Percentiles rank a stretch among this genome's conserved stretches.
Evolutionary conservation across 1,284 basidiomycete genomes (phyloP).

Genomic region (Exsudoporus floridanus): DNA sequence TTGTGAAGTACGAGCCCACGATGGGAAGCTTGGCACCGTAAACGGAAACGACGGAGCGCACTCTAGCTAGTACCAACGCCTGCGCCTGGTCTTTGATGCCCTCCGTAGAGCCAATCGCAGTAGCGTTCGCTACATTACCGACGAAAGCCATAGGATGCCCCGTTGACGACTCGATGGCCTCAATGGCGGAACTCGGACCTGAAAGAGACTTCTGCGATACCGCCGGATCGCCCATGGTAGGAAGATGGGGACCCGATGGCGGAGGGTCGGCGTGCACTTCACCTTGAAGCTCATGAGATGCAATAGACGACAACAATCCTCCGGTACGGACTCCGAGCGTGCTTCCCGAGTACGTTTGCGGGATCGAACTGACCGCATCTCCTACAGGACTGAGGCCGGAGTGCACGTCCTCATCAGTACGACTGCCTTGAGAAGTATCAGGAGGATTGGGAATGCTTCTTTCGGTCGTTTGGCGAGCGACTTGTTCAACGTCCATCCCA

Average conservation of each 20-base stretch:
- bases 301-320: background rate
- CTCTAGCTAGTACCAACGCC: constrained; percentile 5
- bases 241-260: background rate
- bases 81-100: constrained; percentile 8
- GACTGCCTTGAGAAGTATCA: background rate
- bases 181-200: background rate
- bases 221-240: background rate
- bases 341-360: background rate
- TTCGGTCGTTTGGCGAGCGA: background rate
- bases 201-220: background rate
- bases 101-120: background rate
- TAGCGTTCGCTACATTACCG: background rate
- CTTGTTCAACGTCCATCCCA: constrained; percentile 7
- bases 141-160: background rate
- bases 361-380: background rate
- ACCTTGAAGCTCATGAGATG: background rate
- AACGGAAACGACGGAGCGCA: constrained; percentile 10
- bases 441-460: background rate
- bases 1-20: constrained; percentile 25
- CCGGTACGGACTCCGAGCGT: constrained; percentile 1
- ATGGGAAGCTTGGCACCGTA: constrained; percentile 22
- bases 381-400: background rate
- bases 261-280: background rate
- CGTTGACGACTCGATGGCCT: constrained; percentile 4
- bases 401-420: background rate